These are phyloP conservation scores for Rhizopogon vinicolor DNA, from an alignment of 768 basidiomycete genomes.

Conservation along the genomic window DNA sequence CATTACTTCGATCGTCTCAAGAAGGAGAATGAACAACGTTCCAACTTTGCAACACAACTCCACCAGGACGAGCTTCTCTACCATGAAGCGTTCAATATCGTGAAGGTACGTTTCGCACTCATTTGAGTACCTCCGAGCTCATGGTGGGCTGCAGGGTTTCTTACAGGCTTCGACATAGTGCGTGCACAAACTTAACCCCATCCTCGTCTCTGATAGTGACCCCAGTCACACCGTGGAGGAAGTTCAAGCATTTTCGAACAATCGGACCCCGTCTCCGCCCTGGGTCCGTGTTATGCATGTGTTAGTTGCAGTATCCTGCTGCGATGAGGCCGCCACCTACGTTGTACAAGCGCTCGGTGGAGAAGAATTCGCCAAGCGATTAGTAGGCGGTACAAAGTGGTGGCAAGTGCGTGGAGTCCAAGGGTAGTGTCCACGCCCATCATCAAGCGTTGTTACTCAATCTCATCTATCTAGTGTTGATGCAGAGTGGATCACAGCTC, in stretches of 20 bases:
- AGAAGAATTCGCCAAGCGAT: conserved; percentile 59
- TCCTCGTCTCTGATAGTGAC: background rate
- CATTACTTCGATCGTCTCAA: conserved; percentile 75
- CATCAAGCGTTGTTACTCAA: conserved; percentile 13
- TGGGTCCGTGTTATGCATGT: conserved; percentile 73
- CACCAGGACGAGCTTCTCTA: conserved; percentile 76
- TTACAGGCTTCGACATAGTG: conserved; percentile 67
- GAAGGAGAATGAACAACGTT: conserved; percentile 33
- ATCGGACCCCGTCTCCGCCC: conserved; percentile 79
- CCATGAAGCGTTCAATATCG: conserved; percentile 72
- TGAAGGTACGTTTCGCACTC: conserved; percentile 47
- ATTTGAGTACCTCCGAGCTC: background rate
- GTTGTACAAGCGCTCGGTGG: conserved; percentile 83
- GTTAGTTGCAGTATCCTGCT: conserved; percentile 68
- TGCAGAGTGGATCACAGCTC: conserved; percentile 84
- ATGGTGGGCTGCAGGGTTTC: conserved; percentile 49
- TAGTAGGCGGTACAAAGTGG: conserved; percentile 93
- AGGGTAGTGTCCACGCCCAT: conserved; percentile 50
- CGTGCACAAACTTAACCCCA: conserved; percentile 19
- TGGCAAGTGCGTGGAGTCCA: conserved; percentile 90
- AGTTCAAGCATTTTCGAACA: conserved; percentile 73
- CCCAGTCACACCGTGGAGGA: conserved; percentile 81
- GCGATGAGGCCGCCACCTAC: conserved; percentile 67
- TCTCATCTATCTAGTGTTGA: conserved; percentile 49
- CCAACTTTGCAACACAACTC: conserved; percentile 41